A percentile compares a stretch with the other conserved stretches of the same genome.
These are phyloP conservation scores for Entomortierella parvispora DNA, from an alignment of 192 early-diverging fungal species.

Conservation along the genomic window DNA sequence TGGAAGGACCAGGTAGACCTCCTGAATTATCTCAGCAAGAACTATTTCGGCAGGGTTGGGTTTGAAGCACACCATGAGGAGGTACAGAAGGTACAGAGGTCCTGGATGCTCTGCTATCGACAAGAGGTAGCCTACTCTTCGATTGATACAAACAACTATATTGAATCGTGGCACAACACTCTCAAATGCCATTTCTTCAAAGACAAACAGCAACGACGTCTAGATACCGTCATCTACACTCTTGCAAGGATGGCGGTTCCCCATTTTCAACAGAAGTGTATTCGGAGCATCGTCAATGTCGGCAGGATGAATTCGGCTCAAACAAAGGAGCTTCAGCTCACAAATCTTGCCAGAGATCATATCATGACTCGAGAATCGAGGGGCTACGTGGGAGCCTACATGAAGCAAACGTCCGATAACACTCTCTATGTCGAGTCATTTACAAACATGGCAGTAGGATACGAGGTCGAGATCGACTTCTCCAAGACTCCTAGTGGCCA, in stretches of 20 bases:
- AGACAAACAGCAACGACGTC: conserved; percentile 14
- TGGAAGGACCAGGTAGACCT: background rate
- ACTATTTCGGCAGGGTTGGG: conserved; percentile 15
- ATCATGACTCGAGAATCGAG: background rate
- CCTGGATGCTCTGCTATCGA: conserved; percentile 30
- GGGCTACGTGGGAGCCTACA: background rate
- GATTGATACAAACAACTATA: conserved; percentile 18
- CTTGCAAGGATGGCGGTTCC: conserved; percentile 6
- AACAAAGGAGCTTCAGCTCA: background rate
- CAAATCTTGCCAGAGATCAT: background rate
- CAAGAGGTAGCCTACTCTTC: background rate
- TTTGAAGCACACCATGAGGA: conserved; percentile 6
- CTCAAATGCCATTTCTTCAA: conserved; percentile 6
- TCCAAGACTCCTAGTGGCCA: too few species aligned
- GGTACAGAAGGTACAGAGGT: too few species aligned
- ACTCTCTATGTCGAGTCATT: conserved; percentile 10
- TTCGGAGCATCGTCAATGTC: background rate
- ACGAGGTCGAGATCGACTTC: too few species aligned
- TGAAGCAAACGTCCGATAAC: background rate
- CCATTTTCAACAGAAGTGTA: conserved; percentile 11
- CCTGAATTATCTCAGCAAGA: conserved; percentile 13
- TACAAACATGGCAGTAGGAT: background rate
- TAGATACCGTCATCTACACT: conserved; percentile 5
- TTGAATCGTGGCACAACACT: conserved; percentile 19
- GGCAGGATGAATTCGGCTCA: background rate